phyloP scores from a whole-genome alignment of 306 rosid species.

The Delonix regia region DNA sequence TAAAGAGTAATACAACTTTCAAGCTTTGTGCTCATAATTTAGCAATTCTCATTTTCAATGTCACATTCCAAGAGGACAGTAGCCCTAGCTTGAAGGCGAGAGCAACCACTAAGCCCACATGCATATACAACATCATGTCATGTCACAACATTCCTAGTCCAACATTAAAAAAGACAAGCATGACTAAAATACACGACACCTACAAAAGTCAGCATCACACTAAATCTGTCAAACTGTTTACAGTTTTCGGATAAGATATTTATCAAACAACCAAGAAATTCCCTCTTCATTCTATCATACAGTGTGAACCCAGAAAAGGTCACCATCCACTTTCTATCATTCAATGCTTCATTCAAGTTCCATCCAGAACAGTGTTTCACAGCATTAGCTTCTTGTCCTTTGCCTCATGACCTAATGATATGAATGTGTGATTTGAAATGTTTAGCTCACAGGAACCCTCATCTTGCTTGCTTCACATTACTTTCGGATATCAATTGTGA shows the following conservation, averaged over 20 bases:
- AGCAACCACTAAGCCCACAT: neutral
- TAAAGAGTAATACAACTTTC: neutral
- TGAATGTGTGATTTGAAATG: slow-evolving; percentile 1
- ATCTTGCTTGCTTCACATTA: neutral
- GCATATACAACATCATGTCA: neutral
- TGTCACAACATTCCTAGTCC: neutral
- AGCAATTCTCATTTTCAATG: neutral
- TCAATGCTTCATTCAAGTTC: too few relatives aligned
- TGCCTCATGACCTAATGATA: too few relatives aligned
- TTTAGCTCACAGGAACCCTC: neutral
- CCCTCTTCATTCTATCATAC: neutral
- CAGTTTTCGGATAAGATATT: neutral
- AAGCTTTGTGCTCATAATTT: neutral
- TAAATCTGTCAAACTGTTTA: too few relatives aligned
- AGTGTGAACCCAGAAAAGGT: slow-evolving; percentile 20
- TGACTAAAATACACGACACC: neutral
- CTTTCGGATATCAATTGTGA: neutral
- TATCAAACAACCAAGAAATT: neutral
- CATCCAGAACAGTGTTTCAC: neutral
- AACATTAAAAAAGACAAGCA: neutral
- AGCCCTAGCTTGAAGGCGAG: neutral
- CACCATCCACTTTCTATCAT: neutral
- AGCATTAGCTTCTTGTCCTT: neutral
- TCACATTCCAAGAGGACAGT: neutral
- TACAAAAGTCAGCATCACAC: neutral